A percentile compares a stretch with the other conserved stretches of the same genome.
These are phyloP conservation scores for Kwoniella botswanensis DNA, from an alignment of 768 basidiomycete species.

Conservation along the genomic window DNA sequence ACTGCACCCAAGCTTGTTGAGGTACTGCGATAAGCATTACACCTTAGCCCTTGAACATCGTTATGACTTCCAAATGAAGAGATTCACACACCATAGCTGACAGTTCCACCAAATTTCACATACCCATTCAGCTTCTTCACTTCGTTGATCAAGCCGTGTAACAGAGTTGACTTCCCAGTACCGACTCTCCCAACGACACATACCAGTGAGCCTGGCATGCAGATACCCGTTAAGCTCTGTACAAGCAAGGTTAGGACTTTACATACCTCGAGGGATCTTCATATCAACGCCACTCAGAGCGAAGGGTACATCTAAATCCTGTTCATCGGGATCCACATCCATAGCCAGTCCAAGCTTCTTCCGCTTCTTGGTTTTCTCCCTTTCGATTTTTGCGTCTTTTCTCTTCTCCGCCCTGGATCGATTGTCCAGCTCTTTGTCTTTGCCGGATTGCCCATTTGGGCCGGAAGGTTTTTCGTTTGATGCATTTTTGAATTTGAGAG, in stretches of 20 bases:
- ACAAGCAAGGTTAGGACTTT: neutral
- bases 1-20: slow-evolving; percentile 57
- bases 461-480: slow-evolving; percentile 10
- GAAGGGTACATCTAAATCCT: slow-evolving; percentile 60
- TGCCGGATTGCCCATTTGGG: neutral
- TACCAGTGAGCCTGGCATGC: slow-evolving; percentile 40
- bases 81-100: slow-evolving; percentile 42
- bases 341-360: slow-evolving; percentile 11
- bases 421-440: neutral
- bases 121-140: slow-evolving; percentile 42
- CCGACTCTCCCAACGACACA: slow-evolving; percentile 56
- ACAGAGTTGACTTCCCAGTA: slow-evolving; percentile 52
- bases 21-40: slow-evolving; percentile 32
- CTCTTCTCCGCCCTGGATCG: slow-evolving; percentile 1
- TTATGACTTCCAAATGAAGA: too few species aligned
- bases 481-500: slow-evolving; percentile 1
- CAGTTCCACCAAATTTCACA: slow-evolving; percentile 43
- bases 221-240: neutral
- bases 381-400: slow-evolving; percentile 22
- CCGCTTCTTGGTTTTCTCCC: slow-evolving; percentile 11
- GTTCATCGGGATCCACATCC: slow-evolving; percentile 18
- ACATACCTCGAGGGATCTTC: slow-evolving; percentile 58
- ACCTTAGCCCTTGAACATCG: neutral
- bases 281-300: slow-evolving; percentile 63
- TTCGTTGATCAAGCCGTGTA: slow-evolving; percentile 51